phyloP scores from a whole-genome alignment of 805 yeast genomes.

The Blastobotrys robertii region DNA sequence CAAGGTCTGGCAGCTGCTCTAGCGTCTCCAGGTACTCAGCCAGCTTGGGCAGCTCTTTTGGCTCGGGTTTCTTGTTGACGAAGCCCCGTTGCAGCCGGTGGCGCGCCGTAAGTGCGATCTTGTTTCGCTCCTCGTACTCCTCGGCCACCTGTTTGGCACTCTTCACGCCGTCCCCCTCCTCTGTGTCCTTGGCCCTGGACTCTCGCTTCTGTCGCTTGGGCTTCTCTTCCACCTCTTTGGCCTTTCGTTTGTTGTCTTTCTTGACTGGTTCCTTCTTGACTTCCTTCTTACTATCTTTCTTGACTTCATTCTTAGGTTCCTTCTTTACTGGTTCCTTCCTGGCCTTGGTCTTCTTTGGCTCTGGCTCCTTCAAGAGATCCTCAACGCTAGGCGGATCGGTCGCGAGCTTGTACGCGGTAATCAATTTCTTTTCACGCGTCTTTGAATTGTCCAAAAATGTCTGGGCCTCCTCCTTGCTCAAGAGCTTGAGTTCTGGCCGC shows the following conservation, averaged over 20 bases:
- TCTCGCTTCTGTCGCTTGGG: background rate
- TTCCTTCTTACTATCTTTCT: constrained; percentile 10
- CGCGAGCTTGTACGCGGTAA: constrained; percentile 46
- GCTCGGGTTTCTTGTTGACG: constrained; percentile 18
- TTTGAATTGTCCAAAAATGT: constrained; percentile 25
- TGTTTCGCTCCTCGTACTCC: background rate
- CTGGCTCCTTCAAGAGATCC: constrained; percentile 25
- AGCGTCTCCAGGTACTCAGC: constrained; percentile 21
- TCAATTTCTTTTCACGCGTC: constrained; percentile 36
- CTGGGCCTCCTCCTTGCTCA: constrained; percentile 36
- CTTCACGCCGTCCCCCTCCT: constrained; percentile 1
- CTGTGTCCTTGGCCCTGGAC: constrained; percentile 1
- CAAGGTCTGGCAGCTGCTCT: constrained; percentile 23
- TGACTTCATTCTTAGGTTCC: constrained; percentile 10
- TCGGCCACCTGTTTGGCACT: background rate
- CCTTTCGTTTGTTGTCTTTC: constrained; percentile 3
- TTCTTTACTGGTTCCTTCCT: background rate
- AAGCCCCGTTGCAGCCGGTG: constrained; percentile 26
- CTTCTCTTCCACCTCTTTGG: no score
- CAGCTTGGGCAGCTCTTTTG: constrained; percentile 20
- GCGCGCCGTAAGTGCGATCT: constrained; percentile 15
- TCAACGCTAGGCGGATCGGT: constrained; percentile 40
- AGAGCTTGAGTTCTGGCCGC: constrained; percentile 38
- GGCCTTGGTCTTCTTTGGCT: constrained; percentile 1
- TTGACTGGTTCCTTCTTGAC: background rate